Evolutionary conservation across 768 basidiomycete genomes (phyloP).

Genomic region (Tubosaeta sp.): DNA sequence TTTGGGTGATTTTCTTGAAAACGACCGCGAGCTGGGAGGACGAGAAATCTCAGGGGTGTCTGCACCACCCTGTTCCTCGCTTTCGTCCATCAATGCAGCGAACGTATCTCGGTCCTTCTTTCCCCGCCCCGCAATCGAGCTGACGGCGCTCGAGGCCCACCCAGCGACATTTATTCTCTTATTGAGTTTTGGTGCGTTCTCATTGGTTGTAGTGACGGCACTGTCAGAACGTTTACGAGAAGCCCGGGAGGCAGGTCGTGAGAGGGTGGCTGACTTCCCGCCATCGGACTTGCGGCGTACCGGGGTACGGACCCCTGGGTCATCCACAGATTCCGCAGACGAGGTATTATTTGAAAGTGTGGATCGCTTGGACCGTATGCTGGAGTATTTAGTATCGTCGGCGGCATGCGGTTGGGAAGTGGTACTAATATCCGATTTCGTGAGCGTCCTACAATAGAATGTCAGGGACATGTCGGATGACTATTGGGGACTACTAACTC

Average conservation of each 20-base stretch:
- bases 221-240: constrained; percentile 66
- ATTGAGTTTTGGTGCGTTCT: constrained; percentile 33
- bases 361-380: constrained; percentile 34
- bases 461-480: constrained; percentile 3
- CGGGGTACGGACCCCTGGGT: constrained; percentile 15
- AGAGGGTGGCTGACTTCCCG: constrained; percentile 42
- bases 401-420: constrained; percentile 14
- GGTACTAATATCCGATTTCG: constrained; percentile 21
- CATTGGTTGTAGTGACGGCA: constrained; percentile 36
- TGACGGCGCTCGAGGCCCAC: constrained; percentile 68
- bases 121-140: constrained; percentile 51
- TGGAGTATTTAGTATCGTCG: constrained; percentile 29
- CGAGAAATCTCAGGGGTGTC: constrained; percentile 26
- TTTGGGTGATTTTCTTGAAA: constrained; percentile 27
- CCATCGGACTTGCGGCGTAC: constrained; percentile 41
- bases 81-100: constrained; percentile 48
- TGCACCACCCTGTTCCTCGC: constrained; percentile 26
- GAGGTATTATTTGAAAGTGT: constrained; percentile 18
- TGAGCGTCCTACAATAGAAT: constrained; percentile 17
- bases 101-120: constrained; percentile 64
- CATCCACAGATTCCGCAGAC: constrained; percentile 37
- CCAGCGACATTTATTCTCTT: constrained; percentile 36
- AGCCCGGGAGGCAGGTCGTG: constrained; percentile 55
- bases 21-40: constrained; percentile 35
- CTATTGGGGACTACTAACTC: constrained; percentile 40